These are phyloP conservation scores for Stachybotrys chartarum DNA, from an alignment of 2,329 filamentous ascomycete species.

Conservation along the genomic window DNA sequence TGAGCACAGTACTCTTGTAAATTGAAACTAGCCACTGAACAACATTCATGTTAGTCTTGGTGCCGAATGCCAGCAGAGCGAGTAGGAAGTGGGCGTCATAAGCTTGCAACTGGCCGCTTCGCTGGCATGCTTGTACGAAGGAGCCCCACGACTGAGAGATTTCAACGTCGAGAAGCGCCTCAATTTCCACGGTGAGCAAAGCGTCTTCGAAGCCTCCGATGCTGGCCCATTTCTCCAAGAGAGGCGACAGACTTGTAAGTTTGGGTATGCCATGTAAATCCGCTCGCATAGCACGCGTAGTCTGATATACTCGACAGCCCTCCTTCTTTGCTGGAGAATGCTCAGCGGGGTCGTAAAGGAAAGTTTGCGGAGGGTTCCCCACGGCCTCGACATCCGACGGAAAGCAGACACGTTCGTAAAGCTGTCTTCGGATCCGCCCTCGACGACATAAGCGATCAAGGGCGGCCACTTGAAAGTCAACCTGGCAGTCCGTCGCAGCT, in stretches of 20 bases:
- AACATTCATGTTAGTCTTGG: not conserved
- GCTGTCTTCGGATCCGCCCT: not conserved
- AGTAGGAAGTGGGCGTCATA: constrained; percentile 6
- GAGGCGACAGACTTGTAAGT: not conserved
- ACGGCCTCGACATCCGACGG: constrained; percentile 1
- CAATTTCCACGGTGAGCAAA: not conserved
- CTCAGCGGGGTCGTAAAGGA: not conserved
- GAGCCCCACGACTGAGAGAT: constrained; percentile 43
- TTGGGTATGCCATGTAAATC: not conserved
- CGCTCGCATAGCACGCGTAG: constrained; percentile 1
- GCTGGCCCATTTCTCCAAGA: constrained; percentile 1
- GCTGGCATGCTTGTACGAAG: constrained; percentile 24
- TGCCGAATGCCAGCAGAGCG: constrained; percentile 5
- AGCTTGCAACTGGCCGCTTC: not conserved
- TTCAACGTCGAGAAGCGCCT: constrained; percentile 45
- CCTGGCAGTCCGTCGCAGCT: not conserved
- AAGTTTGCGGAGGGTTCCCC: not conserved
- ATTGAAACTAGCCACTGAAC: constrained; percentile 8
- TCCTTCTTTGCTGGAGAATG: not conserved
- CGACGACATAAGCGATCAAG: not conserved
- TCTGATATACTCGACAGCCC: constrained; percentile 3
- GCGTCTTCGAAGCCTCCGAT: constrained; percentile 1
- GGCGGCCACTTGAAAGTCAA: not conserved
- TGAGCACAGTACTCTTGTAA: not conserved
- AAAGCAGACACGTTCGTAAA: not conserved